Base-by-base conservation (phyloP, 352 stramenopile species). In the Phytophthora chlamydospora region DNA sequence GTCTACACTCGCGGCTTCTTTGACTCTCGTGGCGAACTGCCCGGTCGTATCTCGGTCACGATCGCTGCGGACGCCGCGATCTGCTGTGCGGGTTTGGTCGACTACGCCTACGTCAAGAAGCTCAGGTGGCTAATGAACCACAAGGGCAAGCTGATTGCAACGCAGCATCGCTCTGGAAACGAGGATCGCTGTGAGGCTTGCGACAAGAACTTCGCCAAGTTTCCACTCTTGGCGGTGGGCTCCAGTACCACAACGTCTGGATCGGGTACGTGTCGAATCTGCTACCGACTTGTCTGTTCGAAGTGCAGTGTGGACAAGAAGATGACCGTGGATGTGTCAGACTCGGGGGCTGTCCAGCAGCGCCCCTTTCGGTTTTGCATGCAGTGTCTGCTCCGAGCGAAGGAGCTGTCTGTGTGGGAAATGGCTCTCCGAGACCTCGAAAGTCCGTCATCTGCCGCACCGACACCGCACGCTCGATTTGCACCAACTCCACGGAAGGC, bases 21-120 rank as follows among this genome's bases (percentile, higher is more conserved):
- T 16, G 78, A 88, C 36, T 73, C 73, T 1, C 45, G 64, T 4
- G 78, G 81, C 19, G 73, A 80, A 0, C 73, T 89, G 58, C 62
- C 76, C 13, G 75, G 76, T 49, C 51, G 66, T 17, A 50, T 89
- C 7, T 78, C 72, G 0, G 66, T 80, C 7, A 41, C 58, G 6
- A 69, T 87, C 40, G 71, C 66, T 16, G 64, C 75, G 16, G 76
- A 87, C 8, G 60, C 68, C 19, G 73, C 84, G 11, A 74, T 87
- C 19, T 57, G 68, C 13, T 76, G 58, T 33, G 59, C 66, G 13
- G 51, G 58, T 5, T 52, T 86, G 9, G 66, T 78, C 17, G 77
- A 90, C 54, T 88, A 73, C 51, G 69, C 73, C 13, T 76, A 84
- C 45, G 60, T 83, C 42, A 86, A 85, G 58, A 90, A 90, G 35